Percentiles rank a stretch among this genome's conserved stretches.
These are phyloP conservation scores for Colletotrichum scovillei DNA, from an alignment of 2,329 filamentous ascomycete genomes.

Conservation along the genomic window DNA sequence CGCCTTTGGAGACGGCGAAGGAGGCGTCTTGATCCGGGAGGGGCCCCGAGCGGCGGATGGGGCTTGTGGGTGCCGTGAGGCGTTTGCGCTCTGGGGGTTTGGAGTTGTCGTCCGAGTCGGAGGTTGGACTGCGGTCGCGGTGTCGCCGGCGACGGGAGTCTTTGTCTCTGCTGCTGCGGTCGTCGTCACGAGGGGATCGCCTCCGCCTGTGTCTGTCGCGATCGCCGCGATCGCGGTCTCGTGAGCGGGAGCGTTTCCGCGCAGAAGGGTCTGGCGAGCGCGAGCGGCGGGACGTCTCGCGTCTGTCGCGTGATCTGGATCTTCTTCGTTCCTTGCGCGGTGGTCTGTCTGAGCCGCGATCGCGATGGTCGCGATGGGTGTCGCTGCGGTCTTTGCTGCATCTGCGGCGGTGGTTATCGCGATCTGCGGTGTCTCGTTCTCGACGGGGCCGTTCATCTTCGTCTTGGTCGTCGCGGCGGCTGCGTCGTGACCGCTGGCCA, in stretches of 20 bases:
- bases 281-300: conserved; percentile 27
- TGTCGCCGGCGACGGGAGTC: conserved; percentile 17
- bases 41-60: conserved; percentile 54
- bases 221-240: conserved; percentile 38
- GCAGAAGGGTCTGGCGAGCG: conserved; percentile 25
- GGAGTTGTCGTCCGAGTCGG: conserved; percentile 38
- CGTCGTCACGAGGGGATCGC: conserved; percentile 39
- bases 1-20: conserved; percentile 66
- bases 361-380: not conserved
- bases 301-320: conserved; percentile 22
- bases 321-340: conserved; percentile 13
- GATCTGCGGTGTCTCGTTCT: conserved; percentile 14
- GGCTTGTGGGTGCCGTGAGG: conserved; percentile 24
- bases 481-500: conserved; percentile 21
- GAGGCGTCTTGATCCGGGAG: conserved; percentile 70
- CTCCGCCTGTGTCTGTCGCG: conserved; percentile 40
- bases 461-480: conserved; percentile 15
- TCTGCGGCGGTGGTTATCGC: conserved; percentile 6
- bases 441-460: conserved; percentile 15
- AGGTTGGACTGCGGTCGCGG: conserved; percentile 36
- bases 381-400: no score
- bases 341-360: conserved; percentile 13
- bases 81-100: conserved; percentile 45
- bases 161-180: conserved; percentile 23
- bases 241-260: conserved; percentile 28